Percentiles rank a stretch among this genome's conserved stretches.
phyloP scores from a whole-genome alignment of 2,329 filamentous ascomycete genomes.

The Scytalidium sp. region DNA sequence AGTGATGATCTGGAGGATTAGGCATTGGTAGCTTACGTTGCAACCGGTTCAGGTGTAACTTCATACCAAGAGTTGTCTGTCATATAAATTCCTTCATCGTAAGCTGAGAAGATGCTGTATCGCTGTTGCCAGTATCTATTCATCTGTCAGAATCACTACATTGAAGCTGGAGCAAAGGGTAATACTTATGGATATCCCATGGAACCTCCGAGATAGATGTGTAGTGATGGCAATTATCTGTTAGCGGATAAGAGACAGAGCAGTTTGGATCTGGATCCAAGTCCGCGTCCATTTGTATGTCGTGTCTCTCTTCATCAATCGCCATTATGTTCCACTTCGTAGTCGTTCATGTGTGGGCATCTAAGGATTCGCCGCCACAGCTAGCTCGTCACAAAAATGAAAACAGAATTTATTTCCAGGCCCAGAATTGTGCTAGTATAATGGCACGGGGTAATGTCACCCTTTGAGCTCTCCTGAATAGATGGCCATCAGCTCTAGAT shows the following conservation, averaged over 20 bases:
- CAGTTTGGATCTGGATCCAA: neutral
- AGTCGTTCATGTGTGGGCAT: neutral
- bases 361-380: no score
- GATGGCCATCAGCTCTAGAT: no score
- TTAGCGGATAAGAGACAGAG: slow-evolving; percentile 37
- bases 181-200: slow-evolving; percentile 66
- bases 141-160: slow-evolving; percentile 1
- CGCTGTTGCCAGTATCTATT: slow-evolving; percentile 86
- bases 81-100: slow-evolving; percentile 84
- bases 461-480: no score
- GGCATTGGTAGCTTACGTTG: slow-evolving; percentile 55
- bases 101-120: slow-evolving; percentile 81
- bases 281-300: neutral
- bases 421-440: no score
- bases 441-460: no score
- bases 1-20: neutral
- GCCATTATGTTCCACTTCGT: neutral
- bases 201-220: slow-evolving; percentile 67
- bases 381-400: no score
- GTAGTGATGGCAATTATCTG: slow-evolving; percentile 74
- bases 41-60: slow-evolving; percentile 90
- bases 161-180: neutral
- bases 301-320: neutral
- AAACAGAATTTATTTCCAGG: no score
- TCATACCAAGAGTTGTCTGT: slow-evolving; percentile 97